These are phyloP conservation scores for Cenchrus purpureus DNA, from an alignment of 176 grass and related monocot species.

Conservation along the genomic window DNA sequence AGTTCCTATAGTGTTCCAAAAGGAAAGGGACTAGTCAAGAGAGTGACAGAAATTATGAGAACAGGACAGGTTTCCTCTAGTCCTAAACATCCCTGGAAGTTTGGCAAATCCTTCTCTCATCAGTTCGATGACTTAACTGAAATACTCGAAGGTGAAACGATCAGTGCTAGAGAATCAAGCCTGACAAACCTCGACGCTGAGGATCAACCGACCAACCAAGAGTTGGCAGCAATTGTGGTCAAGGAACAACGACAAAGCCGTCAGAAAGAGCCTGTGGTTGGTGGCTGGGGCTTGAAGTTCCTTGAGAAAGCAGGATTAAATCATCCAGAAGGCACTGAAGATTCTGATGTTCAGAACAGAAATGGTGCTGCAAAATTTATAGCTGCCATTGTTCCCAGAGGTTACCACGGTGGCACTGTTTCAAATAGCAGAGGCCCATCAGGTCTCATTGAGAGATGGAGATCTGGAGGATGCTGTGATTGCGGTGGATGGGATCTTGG, in stretches of 20 bases:
- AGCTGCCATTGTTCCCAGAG: conserved; percentile 61
- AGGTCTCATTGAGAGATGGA: conserved; percentile 75
- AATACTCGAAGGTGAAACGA: conserved; percentile 25
- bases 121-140: conserved; percentile 44
- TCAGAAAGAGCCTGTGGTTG: conserved; percentile 35
- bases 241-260: conserved; percentile 33
- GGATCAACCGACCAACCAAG: conserved; percentile 55
- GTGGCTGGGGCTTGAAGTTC: conserved; percentile 94
- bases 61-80: conserved; percentile 53
- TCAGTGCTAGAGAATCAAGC: conserved; percentile 39
- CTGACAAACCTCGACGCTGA: conserved; percentile 26
- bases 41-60: conserved; percentile 70
- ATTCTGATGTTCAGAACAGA: conserved; percentile 1
- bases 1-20: conserved; percentile 45
- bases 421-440: conserved; percentile 36
- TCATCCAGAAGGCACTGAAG: not conserved
- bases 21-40: conserved; percentile 64
- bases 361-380: conserved; percentile 35
- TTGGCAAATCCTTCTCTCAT: conserved; percentile 43
- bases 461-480: conserved; percentile 61
- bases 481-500: conserved; percentile 92
- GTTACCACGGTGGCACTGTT: conserved; percentile 62
- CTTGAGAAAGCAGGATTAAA: conserved; percentile 59
- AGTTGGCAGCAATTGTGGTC: conserved; percentile 75
- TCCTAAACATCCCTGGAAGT: conserved; percentile 46